Conservation (phyloP, 1,139 yeast genomes). For the Zygosaccharomyces sapae region DNA sequence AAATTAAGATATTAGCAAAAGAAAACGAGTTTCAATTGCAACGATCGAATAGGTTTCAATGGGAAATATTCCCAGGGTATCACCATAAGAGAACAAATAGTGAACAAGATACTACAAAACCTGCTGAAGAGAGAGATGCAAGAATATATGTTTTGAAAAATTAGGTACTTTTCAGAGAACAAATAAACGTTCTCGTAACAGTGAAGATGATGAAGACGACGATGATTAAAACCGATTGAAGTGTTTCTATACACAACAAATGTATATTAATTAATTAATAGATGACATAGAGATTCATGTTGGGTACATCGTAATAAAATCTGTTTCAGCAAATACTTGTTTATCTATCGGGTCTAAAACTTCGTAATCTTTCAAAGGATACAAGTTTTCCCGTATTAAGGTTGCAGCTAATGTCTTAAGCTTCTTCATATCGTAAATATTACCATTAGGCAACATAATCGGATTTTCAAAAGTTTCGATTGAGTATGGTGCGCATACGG, state of each 20-base stretch:
- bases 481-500: constrained; percentile 80
- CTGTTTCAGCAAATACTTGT: constrained; percentile 50
- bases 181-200: constrained; percentile 22
- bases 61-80: constrained; percentile 70
- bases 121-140: constrained; percentile 70
- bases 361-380: constrained; percentile 37
- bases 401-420: constrained; percentile 43
- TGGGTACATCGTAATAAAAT: constrained; percentile 66
- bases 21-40: constrained; percentile 52
- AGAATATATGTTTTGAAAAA: constrained; percentile 62
- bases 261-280: not conserved
- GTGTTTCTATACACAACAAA: constrained; percentile 4
- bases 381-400: constrained; percentile 23
- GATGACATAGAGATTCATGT: constrained; percentile 41
- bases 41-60: constrained; percentile 65
- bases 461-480: constrained; percentile 69
- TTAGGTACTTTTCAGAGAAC: constrained; percentile 30
- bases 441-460: constrained; percentile 75
- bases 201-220: constrained; percentile 14
- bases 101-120: constrained; percentile 73
- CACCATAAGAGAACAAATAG: constrained; percentile 77
- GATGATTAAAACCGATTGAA: constrained; percentile 10
- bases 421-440: constrained; percentile 66
- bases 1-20: constrained; percentile 61
- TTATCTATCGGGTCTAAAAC: constrained; percentile 70